Evolutionary conservation across 805 yeast species (phyloP), one percentile per base, ranked within the genome.

Genomic region (Yarrowia sp.): DNA sequence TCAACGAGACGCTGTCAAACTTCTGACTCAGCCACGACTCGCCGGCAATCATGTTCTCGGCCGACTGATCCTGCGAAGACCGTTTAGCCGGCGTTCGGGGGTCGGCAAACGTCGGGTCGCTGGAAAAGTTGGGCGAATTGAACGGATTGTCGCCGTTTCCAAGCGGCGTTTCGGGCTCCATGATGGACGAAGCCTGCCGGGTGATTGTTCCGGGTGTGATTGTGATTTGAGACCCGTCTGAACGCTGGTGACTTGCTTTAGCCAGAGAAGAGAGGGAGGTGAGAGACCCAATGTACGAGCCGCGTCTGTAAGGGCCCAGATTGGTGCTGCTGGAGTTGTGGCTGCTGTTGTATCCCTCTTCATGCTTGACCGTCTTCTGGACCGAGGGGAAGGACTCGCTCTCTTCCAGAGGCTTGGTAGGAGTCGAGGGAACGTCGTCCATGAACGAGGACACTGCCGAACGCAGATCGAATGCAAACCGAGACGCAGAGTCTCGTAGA

Each of bases 1-100:
- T 80, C 55, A 88, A 79, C 53, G 83, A 82, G 53, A 94, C 93
- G 71, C 89, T 87, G 26, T 88, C 89, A 77, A 87, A 87, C 72
- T 82, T 81, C 43, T 80, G 77, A 36, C 79, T 75, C 69, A 87
- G 79, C 69, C 80, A 63, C 5, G 72, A 69, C 46, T 74, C 76
- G 15, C 67, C 41, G 9, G 50, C 56, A 15, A 53, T 70, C 22
- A 65, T 70, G 35, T 64, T 70, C 5, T 68, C 67, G 43, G 58
- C 68, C 14, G 70, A 65, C 35, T 66, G 61, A 43, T 42, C 59
- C 42, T 52, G 59, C 3, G 50, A 42, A 3, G 42, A 35, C 38
- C 63, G 61, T 52, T 50, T 64, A 9, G 58, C 58, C 4, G 69
- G 69, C 2, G 70, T 68, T 16, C 53, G 49, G 14, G 69, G 70